These are phyloP conservation scores for Candida sanyaensis DNA, from an alignment of 1,139 yeast species.

Conservation along the genomic window DNA sequence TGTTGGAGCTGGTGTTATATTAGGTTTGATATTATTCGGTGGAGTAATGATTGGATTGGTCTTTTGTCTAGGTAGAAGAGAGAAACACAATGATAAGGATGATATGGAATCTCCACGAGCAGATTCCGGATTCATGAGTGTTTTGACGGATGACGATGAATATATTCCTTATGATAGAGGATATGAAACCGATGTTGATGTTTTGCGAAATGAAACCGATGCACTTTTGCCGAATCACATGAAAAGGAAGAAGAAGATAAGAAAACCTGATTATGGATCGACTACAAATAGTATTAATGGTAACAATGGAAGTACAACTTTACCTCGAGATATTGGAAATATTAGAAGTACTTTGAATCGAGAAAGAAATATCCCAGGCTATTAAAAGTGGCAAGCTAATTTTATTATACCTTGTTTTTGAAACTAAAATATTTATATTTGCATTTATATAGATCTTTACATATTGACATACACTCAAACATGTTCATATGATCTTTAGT, in stretches of 20 bases:
- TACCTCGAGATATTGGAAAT: conserved; percentile 27
- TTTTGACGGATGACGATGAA: conserved; percentile 30
- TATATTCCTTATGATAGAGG: conserved; percentile 34
- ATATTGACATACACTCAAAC: no score
- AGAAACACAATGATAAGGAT: conserved; percentile 7
- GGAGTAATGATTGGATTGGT: conserved; percentile 29
- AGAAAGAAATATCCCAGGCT: conserved; percentile 36
- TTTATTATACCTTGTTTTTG: neutral
- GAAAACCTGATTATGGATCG: conserved; percentile 21
- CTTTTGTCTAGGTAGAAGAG: conserved; percentile 26
- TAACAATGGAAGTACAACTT: conserved; percentile 8
- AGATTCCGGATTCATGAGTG: conserved; percentile 42
- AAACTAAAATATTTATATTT: no score
- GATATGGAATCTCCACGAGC: conserved; percentile 19
- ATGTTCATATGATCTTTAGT: no score
- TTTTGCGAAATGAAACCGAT: conserved; percentile 33
- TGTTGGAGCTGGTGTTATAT: conserved; percentile 61
- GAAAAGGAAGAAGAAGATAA: conserved; percentile 16
- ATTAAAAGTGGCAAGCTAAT: neutral
- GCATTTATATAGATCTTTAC: no score
- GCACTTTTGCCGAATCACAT: conserved; percentile 30
- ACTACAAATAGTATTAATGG: conserved; percentile 6
- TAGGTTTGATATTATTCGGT: conserved; percentile 53
- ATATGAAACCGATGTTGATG: conserved; percentile 49
- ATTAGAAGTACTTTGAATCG: conserved; percentile 29